These are phyloP conservation scores for Phytophthora sansomeana DNA, from an alignment of 352 stramenopile species.

Conservation along the genomic window DNA sequence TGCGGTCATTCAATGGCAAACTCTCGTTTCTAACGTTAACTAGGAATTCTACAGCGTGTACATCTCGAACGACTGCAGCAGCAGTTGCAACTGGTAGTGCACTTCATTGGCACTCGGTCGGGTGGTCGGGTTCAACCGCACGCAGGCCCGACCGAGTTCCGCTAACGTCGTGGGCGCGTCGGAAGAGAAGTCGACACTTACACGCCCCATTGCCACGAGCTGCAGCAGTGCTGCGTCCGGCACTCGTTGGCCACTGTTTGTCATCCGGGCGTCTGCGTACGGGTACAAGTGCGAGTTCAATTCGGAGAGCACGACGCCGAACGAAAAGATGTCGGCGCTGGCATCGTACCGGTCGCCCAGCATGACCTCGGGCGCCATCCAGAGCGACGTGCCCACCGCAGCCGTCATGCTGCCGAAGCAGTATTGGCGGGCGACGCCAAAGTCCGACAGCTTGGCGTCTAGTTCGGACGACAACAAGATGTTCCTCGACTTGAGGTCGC, in stretches of 20 bases:
- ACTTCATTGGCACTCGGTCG: conserved; percentile 35
- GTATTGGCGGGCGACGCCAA: too few relatives aligned
- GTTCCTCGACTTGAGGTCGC: too few relatives aligned
- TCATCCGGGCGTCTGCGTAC: conserved; percentile 21
- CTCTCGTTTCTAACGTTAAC: too few relatives aligned
- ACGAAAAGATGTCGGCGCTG: too few relatives aligned
- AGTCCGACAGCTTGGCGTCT: too few relatives aligned
- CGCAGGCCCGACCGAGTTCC: conserved; percentile 28
- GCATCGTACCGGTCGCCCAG: too few relatives aligned
- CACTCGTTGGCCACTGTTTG: conserved; percentile 18
- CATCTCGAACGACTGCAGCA: conserved; percentile 30
- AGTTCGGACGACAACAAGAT: too few relatives aligned
- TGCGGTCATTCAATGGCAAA: background rate
- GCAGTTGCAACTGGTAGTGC: conserved; percentile 34
- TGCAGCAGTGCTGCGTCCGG: conserved; percentile 34
- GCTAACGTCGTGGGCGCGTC: conserved; percentile 15
- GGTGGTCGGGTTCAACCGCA: conserved; percentile 24
- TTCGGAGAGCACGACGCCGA: too few relatives aligned
- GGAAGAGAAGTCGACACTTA: conserved; percentile 35
- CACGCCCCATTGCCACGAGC: conserved; percentile 24
- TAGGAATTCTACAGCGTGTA: conserved; percentile 30
- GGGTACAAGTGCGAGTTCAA: too few relatives aligned
- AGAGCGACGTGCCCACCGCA: too few relatives aligned
- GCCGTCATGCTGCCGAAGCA: too few relatives aligned
- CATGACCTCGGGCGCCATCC: too few relatives aligned